Evolutionary conservation across 2,329 filamentous ascomycete species (phyloP), one percentile per base, ranked within the genome.

Genomic region (Fusarium virguliforme): DNA sequence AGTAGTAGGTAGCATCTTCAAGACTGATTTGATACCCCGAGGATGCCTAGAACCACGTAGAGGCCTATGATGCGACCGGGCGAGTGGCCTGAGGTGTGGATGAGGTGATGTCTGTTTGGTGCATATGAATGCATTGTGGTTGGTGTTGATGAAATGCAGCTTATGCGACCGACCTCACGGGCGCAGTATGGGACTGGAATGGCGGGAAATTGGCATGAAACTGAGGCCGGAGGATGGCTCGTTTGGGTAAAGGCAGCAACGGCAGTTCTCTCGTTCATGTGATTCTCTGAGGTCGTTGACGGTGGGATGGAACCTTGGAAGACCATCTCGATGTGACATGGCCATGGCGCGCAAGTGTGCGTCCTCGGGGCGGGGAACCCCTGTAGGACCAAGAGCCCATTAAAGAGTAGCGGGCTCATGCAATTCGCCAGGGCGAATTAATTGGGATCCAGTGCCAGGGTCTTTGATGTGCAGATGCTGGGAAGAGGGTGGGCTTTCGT

Each of bases 11-110:
- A 74, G 67, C 60, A 67, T 63, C 32, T 61, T 67, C 24, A 56
- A 63, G 65, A 68, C 48, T 73, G 68, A 57, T 68, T 74, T 73
- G 68, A 73, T 72, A 74, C 71, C 71, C 58, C 26, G 37, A 38
- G 18, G 18, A 13, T 24, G 48, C 28, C 28, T 15, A 22, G 18
- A 18, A n/a, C 8, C n/a, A n/a, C 43, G 18, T 28, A 28, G 41
- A 46, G 41, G 41, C 41, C 13, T 18, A 18, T 18, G 18, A 18
- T 18, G 18, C 18, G 18, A 18, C 18, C 18, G 18, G 15, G 9
- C n/a, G 35, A 38, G 30, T 55, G 53, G 53, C 4, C 34, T 26
- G 51, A 55, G 51, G 22, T 55, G 32, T 26, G 34, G 54, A 57
- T 28, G 30, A 43, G 54, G 30, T 30, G 28, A 48, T 43, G 38